phyloP scores from a whole-genome alignment of 441 rosid species.

The Lepidium campestre region DNA sequence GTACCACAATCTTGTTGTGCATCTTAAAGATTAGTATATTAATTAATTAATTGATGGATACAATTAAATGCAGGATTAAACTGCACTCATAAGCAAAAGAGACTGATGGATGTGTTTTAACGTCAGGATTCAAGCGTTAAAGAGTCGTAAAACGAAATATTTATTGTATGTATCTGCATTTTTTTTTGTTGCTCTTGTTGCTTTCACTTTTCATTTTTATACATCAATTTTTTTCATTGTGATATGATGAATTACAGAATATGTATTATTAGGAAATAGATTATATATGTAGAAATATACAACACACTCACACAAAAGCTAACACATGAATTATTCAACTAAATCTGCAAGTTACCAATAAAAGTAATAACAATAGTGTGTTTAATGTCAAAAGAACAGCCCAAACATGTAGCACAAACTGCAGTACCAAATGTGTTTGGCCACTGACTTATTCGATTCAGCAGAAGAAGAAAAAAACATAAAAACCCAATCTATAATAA shows the following conservation, averaged over 20 bases:
- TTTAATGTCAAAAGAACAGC: not conserved
- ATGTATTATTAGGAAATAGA: no score
- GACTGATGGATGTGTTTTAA: not conserved
- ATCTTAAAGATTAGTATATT: not conserved
- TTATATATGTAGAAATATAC: no score
- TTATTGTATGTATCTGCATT: not conserved
- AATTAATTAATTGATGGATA: not conserved
- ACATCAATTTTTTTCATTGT: no score
- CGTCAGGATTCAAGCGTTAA: not conserved
- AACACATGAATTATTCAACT: no score
- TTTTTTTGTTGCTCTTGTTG: not conserved
- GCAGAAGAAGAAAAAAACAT: not conserved
- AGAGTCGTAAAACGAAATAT: not conserved
- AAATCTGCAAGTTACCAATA: conserved; percentile 4
- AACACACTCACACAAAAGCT: not conserved
- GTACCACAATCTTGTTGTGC: not conserved
- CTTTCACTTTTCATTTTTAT: not conserved
- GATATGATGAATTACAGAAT: no score
- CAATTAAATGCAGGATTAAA: conserved; percentile 20
- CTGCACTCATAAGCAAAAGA: conserved; percentile 7
- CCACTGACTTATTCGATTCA: conserved; percentile 21
- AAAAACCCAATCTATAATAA: conserved; percentile 15
- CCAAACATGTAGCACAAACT: conserved; percentile 17
- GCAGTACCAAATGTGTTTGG: conserved; percentile 20
- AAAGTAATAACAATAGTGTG: conserved; percentile 18